These are phyloP conservation scores for Penicillium crustosum DNA, from an alignment of 2,329 filamentous ascomycete species.

Conservation along the genomic window DNA sequence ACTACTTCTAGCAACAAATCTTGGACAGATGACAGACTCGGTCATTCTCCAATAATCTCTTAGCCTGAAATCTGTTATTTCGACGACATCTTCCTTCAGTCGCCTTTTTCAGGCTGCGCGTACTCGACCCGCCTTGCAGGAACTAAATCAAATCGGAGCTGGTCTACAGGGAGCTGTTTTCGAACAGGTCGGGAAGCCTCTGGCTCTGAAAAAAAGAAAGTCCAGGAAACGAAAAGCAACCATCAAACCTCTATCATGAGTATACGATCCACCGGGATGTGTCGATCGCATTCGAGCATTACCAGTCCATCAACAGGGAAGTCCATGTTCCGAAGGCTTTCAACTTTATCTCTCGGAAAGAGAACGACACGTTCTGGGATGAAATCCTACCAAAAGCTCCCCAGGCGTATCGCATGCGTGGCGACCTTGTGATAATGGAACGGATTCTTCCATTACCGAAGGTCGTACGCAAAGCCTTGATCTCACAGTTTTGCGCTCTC, in stretches of 20 bases:
- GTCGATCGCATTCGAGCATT: conserved; percentile 2
- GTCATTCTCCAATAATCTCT: conserved; percentile 4
- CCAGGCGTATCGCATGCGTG: not conserved
- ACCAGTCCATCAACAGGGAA: not conserved
- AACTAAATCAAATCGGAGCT: conserved; percentile 11
- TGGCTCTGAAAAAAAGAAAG: conserved; percentile 10
- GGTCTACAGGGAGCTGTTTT: conserved; percentile 13
- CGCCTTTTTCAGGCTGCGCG: not conserved
- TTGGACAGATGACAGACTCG: not conserved
- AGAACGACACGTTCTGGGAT: conserved; percentile 2
- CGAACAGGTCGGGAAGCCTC: conserved; percentile 6
- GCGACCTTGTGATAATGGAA: conserved; percentile 7
- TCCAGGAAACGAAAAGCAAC: conserved; percentile 8
- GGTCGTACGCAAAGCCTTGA: conserved; percentile 5
- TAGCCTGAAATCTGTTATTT: conserved; percentile 3
- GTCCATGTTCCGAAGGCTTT: conserved; percentile 2
- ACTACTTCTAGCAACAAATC: not conserved
- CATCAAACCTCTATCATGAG: conserved; percentile 6
- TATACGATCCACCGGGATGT: conserved; percentile 4
- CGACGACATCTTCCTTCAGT: conserved; percentile 9
- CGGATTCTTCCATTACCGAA: conserved; percentile 13
- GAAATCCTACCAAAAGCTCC: conserved; percentile 5
- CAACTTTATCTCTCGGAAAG: not conserved
- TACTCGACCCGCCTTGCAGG: conserved; percentile 4
- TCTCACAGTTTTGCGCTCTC: not conserved